A percentile compares a stretch with the other conserved stretches of the same genome.
Evolutionary conservation across 2,329 filamentous ascomycete species (phyloP).

Genomic region (Cytospora mali): DNA sequence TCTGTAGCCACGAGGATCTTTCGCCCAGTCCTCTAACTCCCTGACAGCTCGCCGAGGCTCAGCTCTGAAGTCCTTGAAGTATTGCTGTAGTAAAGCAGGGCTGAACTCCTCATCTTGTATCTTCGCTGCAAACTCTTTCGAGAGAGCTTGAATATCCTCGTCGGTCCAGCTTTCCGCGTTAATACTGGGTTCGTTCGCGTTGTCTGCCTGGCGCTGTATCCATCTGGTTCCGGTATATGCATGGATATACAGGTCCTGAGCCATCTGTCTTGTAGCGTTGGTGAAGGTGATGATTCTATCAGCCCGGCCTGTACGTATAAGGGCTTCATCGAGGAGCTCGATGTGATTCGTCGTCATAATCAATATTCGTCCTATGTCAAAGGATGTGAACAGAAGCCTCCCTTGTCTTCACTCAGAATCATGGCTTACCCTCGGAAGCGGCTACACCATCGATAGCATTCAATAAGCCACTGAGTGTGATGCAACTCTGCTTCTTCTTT

Average conservation of each 20-base stretch:
- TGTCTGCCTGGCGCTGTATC: conserved; percentile 15
- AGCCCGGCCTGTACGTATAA: conserved; percentile 23
- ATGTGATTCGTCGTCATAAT: conserved; percentile 28
- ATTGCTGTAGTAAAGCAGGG: conserved; percentile 25
- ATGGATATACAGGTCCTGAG: conserved; percentile 22
- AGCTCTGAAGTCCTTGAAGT: conserved; percentile 27
- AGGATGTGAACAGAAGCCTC: background rate
- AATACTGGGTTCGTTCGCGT: too few relatives aligned
- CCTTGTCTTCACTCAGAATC: background rate
- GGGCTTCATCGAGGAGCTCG: conserved; percentile 24
- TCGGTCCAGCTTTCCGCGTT: conserved; percentile 26
- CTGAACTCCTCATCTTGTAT: conserved; percentile 21
- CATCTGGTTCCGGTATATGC: conserved; percentile 23
- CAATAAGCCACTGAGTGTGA: conserved; percentile 25
- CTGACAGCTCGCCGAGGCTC: conserved; percentile 20
- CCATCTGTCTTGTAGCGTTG: conserved; percentile 20
- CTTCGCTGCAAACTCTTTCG: conserved; percentile 12
- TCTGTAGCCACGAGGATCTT: conserved; percentile 21
- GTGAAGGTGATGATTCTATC: conserved; percentile 26
- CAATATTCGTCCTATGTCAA: conserved; percentile 16
- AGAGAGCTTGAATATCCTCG: conserved; percentile 13
- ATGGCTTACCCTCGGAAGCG: conserved; percentile 23
- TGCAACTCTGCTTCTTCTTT: conserved; percentile 1
- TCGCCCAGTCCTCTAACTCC: conserved; percentile 22
- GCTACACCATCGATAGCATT: conserved; percentile 25